A percentile compares a stretch with the other conserved stretches of the same genome.
phyloP scores from a whole-genome alignment of 116 monocot genomes.

The Papilionanthe hybrid region DNA sequence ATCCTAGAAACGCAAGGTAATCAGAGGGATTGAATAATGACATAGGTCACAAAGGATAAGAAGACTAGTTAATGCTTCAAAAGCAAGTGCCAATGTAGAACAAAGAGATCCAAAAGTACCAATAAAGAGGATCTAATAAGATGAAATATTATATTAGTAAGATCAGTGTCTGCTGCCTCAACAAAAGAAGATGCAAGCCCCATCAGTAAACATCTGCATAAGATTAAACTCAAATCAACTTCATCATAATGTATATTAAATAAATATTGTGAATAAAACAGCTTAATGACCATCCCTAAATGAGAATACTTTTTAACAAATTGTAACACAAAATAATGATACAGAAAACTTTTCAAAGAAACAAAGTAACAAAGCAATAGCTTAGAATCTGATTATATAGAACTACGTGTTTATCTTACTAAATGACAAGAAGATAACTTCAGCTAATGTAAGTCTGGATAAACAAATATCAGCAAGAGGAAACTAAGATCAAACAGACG shows the following conservation, averaged over 20 bases:
- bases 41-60: not conserved
- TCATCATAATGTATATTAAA: not conserved
- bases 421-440: not conserved
- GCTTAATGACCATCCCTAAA: not conserved
- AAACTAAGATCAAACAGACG: not conserved
- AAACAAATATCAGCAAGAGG: not conserved
- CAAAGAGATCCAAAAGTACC: conserved; percentile 35
- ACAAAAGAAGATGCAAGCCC: conserved; percentile 66
- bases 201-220: conserved; percentile 57
- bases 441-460: not conserved
- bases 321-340: not conserved
- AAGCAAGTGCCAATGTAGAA: not conserved
- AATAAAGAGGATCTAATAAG: conserved; percentile 47
- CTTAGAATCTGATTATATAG: not conserved
- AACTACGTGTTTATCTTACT: not conserved
- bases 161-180: conserved; percentile 52
- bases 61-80: not conserved
- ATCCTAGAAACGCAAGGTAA: conserved; percentile 29
- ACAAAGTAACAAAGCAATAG: not conserved
- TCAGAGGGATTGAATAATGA: not conserved
- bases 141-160: conserved; percentile 53
- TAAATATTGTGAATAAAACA: not conserved
- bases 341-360: not conserved
- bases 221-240: conserved; percentile 6
- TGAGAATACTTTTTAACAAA: not conserved